Base-by-base conservation (phyloP, 1,284 basidiomycete genomes). In the Omphalotus olearius region DNA sequence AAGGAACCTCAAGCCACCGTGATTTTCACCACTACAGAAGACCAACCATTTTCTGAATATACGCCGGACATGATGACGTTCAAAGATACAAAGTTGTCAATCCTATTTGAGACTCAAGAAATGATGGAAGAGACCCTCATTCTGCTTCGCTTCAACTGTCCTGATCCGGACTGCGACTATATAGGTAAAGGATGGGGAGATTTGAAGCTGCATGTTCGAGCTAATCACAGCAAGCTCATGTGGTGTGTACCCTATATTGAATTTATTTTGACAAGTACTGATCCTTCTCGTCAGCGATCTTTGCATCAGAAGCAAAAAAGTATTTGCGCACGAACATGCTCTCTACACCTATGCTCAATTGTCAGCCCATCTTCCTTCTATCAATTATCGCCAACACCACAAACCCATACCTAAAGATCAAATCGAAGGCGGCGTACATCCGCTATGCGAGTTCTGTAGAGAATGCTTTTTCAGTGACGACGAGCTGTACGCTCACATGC, bases 101-200 rank as follows among this genome's bases (percentile, higher is more conserved):
- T 98, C 37, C 83, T 75, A 44, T 99, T 98, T 62, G 93, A 98
- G 72, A 91, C 88, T 16, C 80, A 85, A 59, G 91, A 94, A 52
- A 94, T 97, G 83, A 92, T 96, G 88, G 91, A 98, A 60, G 91
- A 95, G 39, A 91, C 93, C 0, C 75, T 98, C n/a, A 77, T 96
- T 13, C 78, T 99, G 11, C 81, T 99, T 7, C 84, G 93, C 11
- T 89, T 89, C 76, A 94, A 93, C 61, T 94, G 92, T 61, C 88
- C 92, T 0, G 87, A 88, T 61, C 62, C 77, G 0, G 78, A 82
- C 47, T 99, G 96, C 63, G 85, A 89, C 53, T 89, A 88, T 59
- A 87, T 91, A 60, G 90, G 83, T 4, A 81, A 82, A 45, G 90
- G 92, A 11, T 99, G 97, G 96, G 80, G 80, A 39, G 90, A 93